phyloP scores from a whole-genome alignment of 2,329 filamentous ascomycete genomes.

The Epichloe bromicola region DNA sequence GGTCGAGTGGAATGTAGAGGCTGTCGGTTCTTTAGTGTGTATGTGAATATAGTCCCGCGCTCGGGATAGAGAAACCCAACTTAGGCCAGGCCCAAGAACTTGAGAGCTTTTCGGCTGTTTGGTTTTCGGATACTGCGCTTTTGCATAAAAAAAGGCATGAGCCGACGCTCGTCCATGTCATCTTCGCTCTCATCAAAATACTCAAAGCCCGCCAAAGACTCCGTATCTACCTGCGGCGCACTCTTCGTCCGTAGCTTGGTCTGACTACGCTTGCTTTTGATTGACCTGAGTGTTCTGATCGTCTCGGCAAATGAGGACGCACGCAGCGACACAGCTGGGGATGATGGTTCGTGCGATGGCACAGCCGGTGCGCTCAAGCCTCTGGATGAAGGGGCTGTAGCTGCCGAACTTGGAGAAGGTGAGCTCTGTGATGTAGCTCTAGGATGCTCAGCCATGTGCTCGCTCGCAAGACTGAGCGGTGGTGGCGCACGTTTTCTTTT shows the following conservation, averaged over 20 bases:
- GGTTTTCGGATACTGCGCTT: slow-evolving; percentile 23
- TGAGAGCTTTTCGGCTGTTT: slow-evolving; percentile 38
- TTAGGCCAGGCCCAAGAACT: slow-evolving; percentile 37
- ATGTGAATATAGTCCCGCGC: neutral
- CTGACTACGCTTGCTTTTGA: slow-evolving; percentile 17
- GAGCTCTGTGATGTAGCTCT: slow-evolving; percentile 12
- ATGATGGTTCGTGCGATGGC: slow-evolving; percentile 1
- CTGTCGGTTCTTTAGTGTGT: neutral
- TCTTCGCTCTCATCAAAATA: slow-evolving; percentile 27
- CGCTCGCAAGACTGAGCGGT: slow-evolving; percentile 12
- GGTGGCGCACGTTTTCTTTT: slow-evolving; percentile 14
- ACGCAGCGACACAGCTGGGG: slow-evolving; percentile 4
- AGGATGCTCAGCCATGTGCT: slow-evolving; percentile 20
- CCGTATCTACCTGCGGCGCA: slow-evolving; percentile 12
- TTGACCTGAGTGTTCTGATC: slow-evolving; percentile 16
- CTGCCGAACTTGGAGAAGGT: slow-evolving; percentile 7
- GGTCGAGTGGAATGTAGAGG: neutral
- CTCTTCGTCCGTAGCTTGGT: slow-evolving; percentile 14
- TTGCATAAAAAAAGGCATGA: slow-evolving; percentile 37
- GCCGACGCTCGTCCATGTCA: slow-evolving; percentile 34
- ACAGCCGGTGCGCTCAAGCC: neutral
- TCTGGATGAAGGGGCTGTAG: neutral
- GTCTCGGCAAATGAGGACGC: slow-evolving; percentile 10
- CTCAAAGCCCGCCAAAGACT: slow-evolving; percentile 24
- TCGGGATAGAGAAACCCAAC: neutral